phyloP scores from a whole-genome alignment of 1,139 yeast species.

The Zygoascus hellenicus region DNA sequence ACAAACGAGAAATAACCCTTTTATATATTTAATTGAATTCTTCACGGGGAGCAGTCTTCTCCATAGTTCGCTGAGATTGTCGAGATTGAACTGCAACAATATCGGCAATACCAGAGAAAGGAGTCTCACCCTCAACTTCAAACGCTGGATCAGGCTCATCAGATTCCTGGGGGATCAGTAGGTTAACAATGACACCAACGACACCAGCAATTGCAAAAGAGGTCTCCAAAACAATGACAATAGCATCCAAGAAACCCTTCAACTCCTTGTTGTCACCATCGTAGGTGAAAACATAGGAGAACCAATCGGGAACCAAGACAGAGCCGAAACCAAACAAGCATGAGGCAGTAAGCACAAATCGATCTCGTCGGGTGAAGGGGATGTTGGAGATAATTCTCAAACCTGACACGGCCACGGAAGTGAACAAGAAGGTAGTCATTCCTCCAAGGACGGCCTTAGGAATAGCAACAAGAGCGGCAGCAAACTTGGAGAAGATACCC shows the following conservation, averaged over 20 bases:
- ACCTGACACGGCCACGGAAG: slow-evolving; percentile 88
- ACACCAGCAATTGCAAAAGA: slow-evolving; percentile 83
- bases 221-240: slow-evolving; percentile 76
- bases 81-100: slow-evolving; percentile 8
- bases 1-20: not conserved
- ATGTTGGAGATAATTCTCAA: slow-evolving; percentile 64
- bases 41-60: slow-evolving; percentile 3
- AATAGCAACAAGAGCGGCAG: slow-evolving; percentile 81
- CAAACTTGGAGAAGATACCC: slow-evolving; percentile 86
- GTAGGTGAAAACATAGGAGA: slow-evolving; percentile 68
- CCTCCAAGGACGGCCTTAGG: slow-evolving; percentile 87
- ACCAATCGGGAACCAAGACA: slow-evolving; percentile 71
- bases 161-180: slow-evolving; percentile 62
- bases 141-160: slow-evolving; percentile 33
- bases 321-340: slow-evolving; percentile 77
- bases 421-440: slow-evolving; percentile 84
- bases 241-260: slow-evolving; percentile 72
- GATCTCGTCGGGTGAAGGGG: slow-evolving; percentile 79
- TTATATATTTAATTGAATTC: not conserved
- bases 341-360: slow-evolving; percentile 74
- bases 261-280: slow-evolving; percentile 57
- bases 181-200: slow-evolving; percentile 64
- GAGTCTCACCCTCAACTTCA: slow-evolving; percentile 10
- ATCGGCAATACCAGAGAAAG: slow-evolving; percentile 8
- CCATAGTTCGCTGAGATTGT: slow-evolving; percentile 2